Base-by-base conservation (phyloP, 2,329 filamentous ascomycete genomes). In the Colletotrichum spaethianum region DNA sequence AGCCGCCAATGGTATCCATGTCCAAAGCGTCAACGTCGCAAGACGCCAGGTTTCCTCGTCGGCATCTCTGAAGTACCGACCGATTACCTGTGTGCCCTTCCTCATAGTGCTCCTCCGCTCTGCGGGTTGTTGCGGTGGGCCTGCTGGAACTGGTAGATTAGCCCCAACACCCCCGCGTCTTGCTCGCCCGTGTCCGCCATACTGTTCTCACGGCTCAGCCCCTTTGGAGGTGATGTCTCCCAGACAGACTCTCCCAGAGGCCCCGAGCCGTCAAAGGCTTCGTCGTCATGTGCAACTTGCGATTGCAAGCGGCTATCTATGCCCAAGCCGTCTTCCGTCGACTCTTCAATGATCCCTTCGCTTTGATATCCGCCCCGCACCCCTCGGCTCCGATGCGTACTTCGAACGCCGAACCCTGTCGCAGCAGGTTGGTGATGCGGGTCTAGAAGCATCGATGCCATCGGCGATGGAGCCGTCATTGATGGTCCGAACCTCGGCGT, bases 371-470 rank as follows among this genome's bases (percentile, higher is more conserved):
- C 83, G 77, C 84, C 81, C 70, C 83, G 83, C 75, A 85, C 76
- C 74, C 83, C 81, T 28, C 87, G 86, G 18, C 81, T 80, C 63
- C 84, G 82, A 71, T 89, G 83, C n/a, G 83, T 77, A 62, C 86
- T 88, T 48, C 86, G 84, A 23, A 77, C 82, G 2, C 83, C 82
- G 44, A 84, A 79, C 6, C 83, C 83, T 12, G 87, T 85, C 1
- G 84, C 83, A 1, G 86, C 84, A 7, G 93, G 93, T 73, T 95
- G 93, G 73, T 95, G 91, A 77, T 93, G 93, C 2, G 93, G 91
- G 80, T 95, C 93, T 2, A 95, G 85, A 1, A 95, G 85, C 75
- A 93, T 89, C 1, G 93, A 94, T 23, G 91, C 89, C 87, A 93
- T 91, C 5, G 92, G 92, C 12, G 91, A 93, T 5, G 88, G 84